Conservation (phyloP, 768 basidiomycete genomes). For the Hirschioporus abietinus region DNA sequence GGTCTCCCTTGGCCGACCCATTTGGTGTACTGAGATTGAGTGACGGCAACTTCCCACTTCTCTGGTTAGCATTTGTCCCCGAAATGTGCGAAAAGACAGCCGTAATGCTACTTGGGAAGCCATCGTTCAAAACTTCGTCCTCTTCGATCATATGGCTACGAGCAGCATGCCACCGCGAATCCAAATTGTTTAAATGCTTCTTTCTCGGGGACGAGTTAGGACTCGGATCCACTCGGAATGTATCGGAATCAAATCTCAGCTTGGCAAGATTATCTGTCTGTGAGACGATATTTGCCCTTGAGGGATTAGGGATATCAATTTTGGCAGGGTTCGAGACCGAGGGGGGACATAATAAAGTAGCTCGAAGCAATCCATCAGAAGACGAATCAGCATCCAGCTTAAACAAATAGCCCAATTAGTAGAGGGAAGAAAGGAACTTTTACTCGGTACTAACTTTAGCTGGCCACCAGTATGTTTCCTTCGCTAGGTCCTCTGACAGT, state of each 20-base stretch:
- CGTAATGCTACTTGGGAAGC: constrained; percentile 36
- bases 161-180: constrained; percentile 31
- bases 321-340: neutral
- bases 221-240: neutral
- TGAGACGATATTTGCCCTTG: constrained; percentile 25
- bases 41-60: constrained; percentile 12
- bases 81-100: constrained; percentile 15
- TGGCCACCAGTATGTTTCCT: constrained; percentile 61
- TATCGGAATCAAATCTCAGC: neutral
- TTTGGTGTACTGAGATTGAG: constrained; percentile 13
- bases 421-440: constrained; percentile 11
- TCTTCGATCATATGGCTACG: constrained; percentile 42
- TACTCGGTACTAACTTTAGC: constrained; percentile 41
- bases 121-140: constrained; percentile 40
- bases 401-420: constrained; percentile 5
- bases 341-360: constrained; percentile 21
- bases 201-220: constrained; percentile 30
- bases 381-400: constrained; percentile 23
- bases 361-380: constrained; percentile 24
- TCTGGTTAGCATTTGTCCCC: constrained; percentile 26
- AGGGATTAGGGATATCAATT: constrained; percentile 22
- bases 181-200: constrained; percentile 31
- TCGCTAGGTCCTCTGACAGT: constrained; percentile 23
- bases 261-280: constrained; percentile 17
- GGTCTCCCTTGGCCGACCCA: constrained; percentile 14